Conservation (phyloP, 2,329 filamentous ascomycete genomes). For the Curvularia hawaiiensis region DNA sequence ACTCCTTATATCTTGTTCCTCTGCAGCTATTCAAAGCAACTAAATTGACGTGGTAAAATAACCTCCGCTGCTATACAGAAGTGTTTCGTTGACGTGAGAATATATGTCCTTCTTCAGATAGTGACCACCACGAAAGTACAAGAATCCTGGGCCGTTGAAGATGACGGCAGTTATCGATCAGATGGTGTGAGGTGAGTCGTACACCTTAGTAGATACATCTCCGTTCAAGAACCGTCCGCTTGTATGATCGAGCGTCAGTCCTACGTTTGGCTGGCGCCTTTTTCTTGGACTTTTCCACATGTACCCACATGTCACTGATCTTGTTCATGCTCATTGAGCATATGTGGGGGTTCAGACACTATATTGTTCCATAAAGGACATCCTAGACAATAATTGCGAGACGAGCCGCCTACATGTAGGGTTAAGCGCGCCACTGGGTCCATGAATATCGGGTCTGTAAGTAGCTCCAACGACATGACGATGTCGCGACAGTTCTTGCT, state of each 20-base stretch:
- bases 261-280: neutral
- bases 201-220: neutral
- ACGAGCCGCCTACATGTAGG: conserved; percentile 23
- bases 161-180: neutral
- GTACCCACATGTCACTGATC: neutral
- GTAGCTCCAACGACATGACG: neutral
- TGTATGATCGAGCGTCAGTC: neutral
- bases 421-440: conserved; percentile 14
- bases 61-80: neutral
- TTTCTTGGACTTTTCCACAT: neutral
- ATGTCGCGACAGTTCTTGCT: neutral
- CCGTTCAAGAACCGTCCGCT: neutral
- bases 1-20: too few species aligned
- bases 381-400: conserved; percentile 21
- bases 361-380: conserved; percentile 6
- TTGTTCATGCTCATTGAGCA: neutral
- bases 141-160: neutral
- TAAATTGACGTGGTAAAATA: too few species aligned
- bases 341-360: neutral
- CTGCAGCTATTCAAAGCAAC: too few species aligned
- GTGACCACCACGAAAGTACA: neutral
- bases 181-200: neutral
- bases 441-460: conserved; percentile 1
- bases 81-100: neutral
- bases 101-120: neutral